Evolutionary conservation across 768 basidiomycete species (phyloP).

Genomic region (Mycena capillaripes): DNA sequence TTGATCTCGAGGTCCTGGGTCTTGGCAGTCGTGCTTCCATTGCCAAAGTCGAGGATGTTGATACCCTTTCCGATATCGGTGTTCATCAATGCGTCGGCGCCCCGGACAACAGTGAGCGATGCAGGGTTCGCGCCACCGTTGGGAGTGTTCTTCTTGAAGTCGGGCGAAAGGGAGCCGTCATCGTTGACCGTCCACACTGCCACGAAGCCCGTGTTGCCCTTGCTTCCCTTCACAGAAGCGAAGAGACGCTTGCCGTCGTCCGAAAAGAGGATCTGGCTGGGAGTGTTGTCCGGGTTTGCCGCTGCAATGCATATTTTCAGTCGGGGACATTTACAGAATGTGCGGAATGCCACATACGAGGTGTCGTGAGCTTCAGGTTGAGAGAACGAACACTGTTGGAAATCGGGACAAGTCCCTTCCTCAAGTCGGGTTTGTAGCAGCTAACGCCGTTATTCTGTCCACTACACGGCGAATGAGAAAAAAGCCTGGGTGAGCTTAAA

Average conservation of each 20-base stretch:
- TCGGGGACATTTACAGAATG: background rate
- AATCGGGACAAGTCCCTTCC: constrained; percentile 44
- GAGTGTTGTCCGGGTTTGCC: constrained; percentile 46
- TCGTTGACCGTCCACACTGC: constrained; percentile 51
- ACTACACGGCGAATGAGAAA: background rate
- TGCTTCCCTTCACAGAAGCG: constrained; percentile 51
- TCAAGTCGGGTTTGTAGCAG: constrained; percentile 47
- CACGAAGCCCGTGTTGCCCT: constrained; percentile 48
- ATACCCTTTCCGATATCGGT: constrained; percentile 33
- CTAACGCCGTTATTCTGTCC: constrained; percentile 41
- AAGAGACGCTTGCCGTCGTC: constrained; percentile 48
- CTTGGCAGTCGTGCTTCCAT: constrained; percentile 16
- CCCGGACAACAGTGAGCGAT: constrained; percentile 42
- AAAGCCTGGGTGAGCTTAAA: no score
- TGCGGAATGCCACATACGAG: constrained; percentile 18
- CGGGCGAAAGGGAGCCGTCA: constrained; percentile 47
- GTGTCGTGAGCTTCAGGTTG: constrained; percentile 47
- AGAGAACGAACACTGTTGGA: constrained; percentile 48
- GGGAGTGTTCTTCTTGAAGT: constrained; percentile 45
- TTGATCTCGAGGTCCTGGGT: constrained; percentile 20
- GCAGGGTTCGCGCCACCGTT: constrained; percentile 49
- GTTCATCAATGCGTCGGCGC: constrained; percentile 32
- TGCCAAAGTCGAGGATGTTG: constrained; percentile 33
- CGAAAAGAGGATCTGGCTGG: constrained; percentile 49
- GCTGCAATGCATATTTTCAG: constrained; percentile 7